These are phyloP conservation scores for Lipomyces kockii DNA, from an alignment of 805 yeast species.

Conservation along the genomic window DNA sequence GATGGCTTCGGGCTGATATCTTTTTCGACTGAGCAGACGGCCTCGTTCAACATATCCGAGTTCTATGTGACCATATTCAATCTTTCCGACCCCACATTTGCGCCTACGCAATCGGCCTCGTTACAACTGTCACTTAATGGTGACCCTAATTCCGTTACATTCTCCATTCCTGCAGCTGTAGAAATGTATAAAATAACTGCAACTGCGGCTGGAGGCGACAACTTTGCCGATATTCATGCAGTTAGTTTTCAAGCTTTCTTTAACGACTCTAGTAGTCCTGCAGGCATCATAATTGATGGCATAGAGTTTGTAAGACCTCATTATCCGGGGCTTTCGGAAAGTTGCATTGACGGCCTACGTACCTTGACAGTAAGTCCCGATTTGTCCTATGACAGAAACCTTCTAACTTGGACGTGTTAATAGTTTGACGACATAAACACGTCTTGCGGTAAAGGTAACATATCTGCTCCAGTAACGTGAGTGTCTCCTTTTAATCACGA, in stretches of 20 bases:
- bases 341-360: conserved; percentile 1
- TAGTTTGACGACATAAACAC: conserved; percentile 9
- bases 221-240: background rate
- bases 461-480: conserved; percentile 8
- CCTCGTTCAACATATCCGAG: conserved; percentile 1
- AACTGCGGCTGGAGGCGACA: background rate
- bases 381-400: background rate
- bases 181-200: conserved; percentile 7
- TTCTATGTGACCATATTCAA: conserved; percentile 12
- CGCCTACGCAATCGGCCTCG: conserved; percentile 2
- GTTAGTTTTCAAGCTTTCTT: background rate
- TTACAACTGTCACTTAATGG: background rate
- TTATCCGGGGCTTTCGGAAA: conserved; percentile 4
- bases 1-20: background rate
- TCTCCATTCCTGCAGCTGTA: background rate
- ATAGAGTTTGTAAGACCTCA: background rate
- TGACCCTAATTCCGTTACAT: background rate
- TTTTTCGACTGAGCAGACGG: conserved; percentile 3
- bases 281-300: conserved; percentile 9
- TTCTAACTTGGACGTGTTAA: background rate
- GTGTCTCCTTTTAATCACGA: background rate
- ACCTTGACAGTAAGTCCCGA: conserved; percentile 10
- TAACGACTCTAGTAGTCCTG: conserved; percentile 5
- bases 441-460: background rate
- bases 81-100: conserved; percentile 9